These are phyloP conservation scores for Piedraia hortae DNA, from an alignment of 2,329 filamentous ascomycete genomes.

Conservation along the genomic window DNA sequence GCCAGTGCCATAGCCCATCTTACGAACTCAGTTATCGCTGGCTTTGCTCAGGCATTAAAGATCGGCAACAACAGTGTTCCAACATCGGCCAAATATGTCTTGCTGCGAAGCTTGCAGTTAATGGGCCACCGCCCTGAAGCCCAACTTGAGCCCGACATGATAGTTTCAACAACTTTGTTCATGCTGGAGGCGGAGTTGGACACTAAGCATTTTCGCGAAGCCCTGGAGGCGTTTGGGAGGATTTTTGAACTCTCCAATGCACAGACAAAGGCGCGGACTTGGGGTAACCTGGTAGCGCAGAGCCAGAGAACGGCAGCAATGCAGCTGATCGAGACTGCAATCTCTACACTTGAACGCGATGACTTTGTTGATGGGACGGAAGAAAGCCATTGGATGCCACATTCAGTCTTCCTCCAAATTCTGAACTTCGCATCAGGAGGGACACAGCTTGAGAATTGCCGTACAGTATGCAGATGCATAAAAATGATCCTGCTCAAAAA, in stretches of 20 bases:
- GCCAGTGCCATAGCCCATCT: no score
- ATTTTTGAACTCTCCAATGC: neutral
- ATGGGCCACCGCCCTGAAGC: no score
- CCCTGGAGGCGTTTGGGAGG: neutral
- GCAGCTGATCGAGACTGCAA: neutral
- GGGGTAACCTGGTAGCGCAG: neutral
- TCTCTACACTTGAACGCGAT: constrained; percentile 1
- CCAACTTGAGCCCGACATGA: no score
- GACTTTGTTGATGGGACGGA: neutral
- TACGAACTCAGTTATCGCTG: no score
- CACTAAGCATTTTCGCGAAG: neutral
- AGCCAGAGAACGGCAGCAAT: neutral
- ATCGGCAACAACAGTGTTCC: no score
- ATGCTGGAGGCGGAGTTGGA: neutral
- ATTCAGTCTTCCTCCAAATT: neutral
- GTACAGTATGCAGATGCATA: constrained; percentile 4
- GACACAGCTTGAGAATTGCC: constrained; percentile 1
- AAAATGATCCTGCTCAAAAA: constrained; percentile 6
- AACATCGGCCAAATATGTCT: no score
- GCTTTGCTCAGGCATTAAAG: no score
- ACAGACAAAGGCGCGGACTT: neutral
- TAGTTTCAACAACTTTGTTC: neutral
- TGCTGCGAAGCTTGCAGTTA: no score
- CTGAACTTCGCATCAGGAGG: neutral
- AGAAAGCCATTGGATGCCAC: neutral